phyloP scores from a whole-genome alignment of 129 eudicot genomes.

The Flaveria sonorensis region DNA sequence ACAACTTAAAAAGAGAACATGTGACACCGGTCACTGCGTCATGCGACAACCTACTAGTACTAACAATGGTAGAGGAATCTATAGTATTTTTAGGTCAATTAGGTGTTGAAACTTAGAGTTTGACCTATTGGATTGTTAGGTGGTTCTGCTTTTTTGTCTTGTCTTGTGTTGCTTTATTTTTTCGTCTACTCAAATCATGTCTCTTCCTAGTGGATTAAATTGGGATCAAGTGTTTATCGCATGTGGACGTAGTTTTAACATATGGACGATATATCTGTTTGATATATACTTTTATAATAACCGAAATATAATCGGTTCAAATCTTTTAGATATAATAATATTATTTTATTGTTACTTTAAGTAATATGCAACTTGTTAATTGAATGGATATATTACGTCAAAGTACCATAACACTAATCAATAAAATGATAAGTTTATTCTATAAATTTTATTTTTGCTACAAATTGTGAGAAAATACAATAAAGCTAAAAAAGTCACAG shows the following conservation, averaged over 20 bases:
- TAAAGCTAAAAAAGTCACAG: no score
- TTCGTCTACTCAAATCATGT: constrained; percentile 28
- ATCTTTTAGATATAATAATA: not conserved
- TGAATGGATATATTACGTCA: not conserved
- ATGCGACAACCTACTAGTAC: no score
- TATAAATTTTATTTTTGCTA: no score
- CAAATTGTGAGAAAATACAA: no score
- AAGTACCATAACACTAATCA: no score
- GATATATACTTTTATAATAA: not conserved
- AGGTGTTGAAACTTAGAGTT: constrained; percentile 13
- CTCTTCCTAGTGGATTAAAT: constrained; percentile 17
- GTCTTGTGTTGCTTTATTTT: constrained; percentile 19
- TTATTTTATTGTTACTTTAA: not conserved
- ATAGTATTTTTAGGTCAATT: not conserved
- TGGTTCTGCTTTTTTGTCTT: constrained; percentile 36
- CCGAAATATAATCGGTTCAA: not conserved
- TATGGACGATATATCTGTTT: not conserved
- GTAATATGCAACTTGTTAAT: not conserved
- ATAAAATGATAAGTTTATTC: no score
- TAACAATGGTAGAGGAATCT: not conserved
- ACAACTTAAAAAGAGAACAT: no score
- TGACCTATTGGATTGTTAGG: constrained; percentile 14
- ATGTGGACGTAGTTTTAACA: constrained; percentile 11
- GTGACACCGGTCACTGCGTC: no score
- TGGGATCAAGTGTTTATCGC: constrained; percentile 26